A percentile compares a stretch with the other conserved stretches of the same genome.
These are phyloP conservation scores for Przewalskia tangutica DNA, from an alignment of 257 asterid species.

Conservation along the genomic window DNA sequence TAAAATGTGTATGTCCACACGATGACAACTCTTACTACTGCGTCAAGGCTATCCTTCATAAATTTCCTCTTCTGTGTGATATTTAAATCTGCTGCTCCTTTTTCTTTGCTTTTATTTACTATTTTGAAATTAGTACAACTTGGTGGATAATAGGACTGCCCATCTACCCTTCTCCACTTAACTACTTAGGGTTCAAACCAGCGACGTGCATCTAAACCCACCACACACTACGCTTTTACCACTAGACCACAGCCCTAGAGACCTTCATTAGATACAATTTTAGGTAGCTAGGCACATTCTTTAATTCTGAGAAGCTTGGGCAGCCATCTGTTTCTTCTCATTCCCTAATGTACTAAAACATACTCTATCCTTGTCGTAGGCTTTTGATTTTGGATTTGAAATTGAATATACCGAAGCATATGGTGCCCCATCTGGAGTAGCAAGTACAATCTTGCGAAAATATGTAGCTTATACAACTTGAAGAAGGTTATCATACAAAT, in stretches of 20 bases:
- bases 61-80: background rate
- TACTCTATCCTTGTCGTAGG: background rate
- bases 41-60: background rate
- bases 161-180: background rate
- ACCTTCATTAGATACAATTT: background rate
- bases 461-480: background rate
- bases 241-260: background rate
- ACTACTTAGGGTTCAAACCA: background rate
- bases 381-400: background rate
- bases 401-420: background rate
- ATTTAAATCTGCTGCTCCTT: background rate
- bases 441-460: background rate
- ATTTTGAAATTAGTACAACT: background rate
- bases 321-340: background rate
- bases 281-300: background rate
- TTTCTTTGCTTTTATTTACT: background rate
- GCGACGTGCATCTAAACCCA: background rate
- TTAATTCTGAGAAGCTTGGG: background rate
- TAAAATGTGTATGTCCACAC: no score
- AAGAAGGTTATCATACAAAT: background rate
- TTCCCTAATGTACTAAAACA: background rate
- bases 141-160: background rate
- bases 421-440: background rate
- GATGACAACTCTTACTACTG: background rate
- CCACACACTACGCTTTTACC: background rate